Evolutionary conservation across 306 rosid genomes (phyloP), one percentile per base, ranked within the genome.

Genomic region (Arachis stenosperma): DNA sequence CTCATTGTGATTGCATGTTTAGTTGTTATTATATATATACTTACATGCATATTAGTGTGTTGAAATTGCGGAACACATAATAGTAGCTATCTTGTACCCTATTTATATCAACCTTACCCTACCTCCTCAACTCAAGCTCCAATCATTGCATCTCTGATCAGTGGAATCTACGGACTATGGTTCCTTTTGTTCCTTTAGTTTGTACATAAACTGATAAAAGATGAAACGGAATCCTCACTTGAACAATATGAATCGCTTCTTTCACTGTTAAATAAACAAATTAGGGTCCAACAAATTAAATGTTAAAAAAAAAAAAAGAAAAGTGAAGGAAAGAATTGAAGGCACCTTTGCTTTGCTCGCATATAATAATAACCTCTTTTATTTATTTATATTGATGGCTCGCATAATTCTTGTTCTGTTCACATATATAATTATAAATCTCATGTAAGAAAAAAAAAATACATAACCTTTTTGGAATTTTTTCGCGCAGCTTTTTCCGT

Each of bases 201-300:
- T 43, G 58, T 8, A 22, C 54, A 64, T 12, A 39, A 22, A 22
- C 27, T 22, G 27, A 22, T 22, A 22, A 37, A 56, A 40, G 52
- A 33, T 33, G 37, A 33, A 64, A 64, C 27, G 56, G 57, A 55
- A 42, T 48, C 36, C 73, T 46, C 29, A 65, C 41, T 44, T 75
- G 15, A 7, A 58, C 79, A 65, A 14, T 4, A 75, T 43, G 41
- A 42, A 7, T 75, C 61, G n/a, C 56, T 58, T 75, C 79, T 30
- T 41, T 11, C 60, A 55, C 56, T 54, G 57, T 53, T 54, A 64
- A 75, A 33, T 14, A 65, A 53, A 11, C 7, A 48, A 11, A 48
- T 48, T 48, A 14, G 6, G 6, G 54, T 48, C 27, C 27, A 22
- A 22, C 1, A 22, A 22, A 22, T 22, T 22, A 11, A 12, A 12